Conservation (phyloP, 1,284 basidiomycete genomes). For the Rugiboletus extremiorientalis region DNA sequence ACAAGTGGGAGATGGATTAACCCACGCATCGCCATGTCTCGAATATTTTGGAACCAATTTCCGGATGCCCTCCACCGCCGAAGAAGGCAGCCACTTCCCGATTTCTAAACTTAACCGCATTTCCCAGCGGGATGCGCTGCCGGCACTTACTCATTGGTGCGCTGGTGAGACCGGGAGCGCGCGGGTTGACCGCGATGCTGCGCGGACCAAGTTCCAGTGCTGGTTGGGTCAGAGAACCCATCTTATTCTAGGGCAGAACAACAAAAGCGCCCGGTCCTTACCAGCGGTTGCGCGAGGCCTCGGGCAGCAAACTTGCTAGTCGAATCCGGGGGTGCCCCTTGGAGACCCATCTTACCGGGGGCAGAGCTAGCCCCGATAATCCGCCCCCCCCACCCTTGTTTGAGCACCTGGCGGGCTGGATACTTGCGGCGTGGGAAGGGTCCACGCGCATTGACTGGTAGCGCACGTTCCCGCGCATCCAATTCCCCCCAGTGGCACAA, state of each 20-base stretch:
- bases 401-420: slow-evolving; percentile 35
- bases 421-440: slow-evolving; percentile 35
- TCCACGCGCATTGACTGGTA: slow-evolving; percentile 30
- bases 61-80: background rate
- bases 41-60: background rate
- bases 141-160: slow-evolving; percentile 15
- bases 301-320: slow-evolving; percentile 35
- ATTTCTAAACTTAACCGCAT: background rate
- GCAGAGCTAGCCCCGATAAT: slow-evolving; percentile 36
- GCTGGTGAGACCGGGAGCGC: slow-evolving; percentile 18
- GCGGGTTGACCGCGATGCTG: slow-evolving; percentile 22
- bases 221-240: slow-evolving; percentile 5
- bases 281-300: slow-evolving; percentile 30
- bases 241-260: background rate
- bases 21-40: background rate
- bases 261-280: background rate
- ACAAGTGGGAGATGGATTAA: background rate
- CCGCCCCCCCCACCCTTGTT: slow-evolving; percentile 37
- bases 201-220: slow-evolving; percentile 31
- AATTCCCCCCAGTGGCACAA: background rate
- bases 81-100: background rate
- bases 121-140: background rate
- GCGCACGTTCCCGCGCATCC: slow-evolving; percentile 22
- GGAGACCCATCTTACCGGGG: slow-evolving; percentile 16
- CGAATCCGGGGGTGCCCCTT: slow-evolving; percentile 9